A percentile compares a stretch with the other conserved stretches of the same genome.
These are phyloP conservation scores for Gelatoporia subvermispora DNA, from an alignment of 768 basidiomycete genomes.

Conservation along the genomic window DNA sequence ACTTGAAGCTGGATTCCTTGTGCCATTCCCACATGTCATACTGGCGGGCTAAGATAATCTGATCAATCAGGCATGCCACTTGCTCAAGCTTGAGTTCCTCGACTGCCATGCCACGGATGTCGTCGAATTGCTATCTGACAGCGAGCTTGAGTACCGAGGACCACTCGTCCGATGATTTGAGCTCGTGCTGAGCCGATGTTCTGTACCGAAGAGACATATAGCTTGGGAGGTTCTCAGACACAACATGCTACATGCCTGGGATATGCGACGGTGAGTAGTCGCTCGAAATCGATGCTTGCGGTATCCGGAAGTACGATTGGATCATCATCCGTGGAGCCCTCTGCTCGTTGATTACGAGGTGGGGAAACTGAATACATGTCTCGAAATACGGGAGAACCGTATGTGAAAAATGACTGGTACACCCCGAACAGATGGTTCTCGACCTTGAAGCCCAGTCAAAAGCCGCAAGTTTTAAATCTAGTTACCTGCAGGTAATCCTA, in stretches of 20 bases:
- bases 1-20: not conserved
- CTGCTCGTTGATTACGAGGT: constrained; percentile 9
- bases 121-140: constrained; percentile 35
- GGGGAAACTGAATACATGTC: constrained; percentile 19
- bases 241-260: constrained; percentile 42
- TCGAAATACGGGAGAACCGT: constrained; percentile 41
- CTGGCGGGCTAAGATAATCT: constrained; percentile 36
- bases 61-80: constrained; percentile 30
- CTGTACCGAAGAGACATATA: constrained; percentile 2
- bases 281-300: constrained; percentile 45
- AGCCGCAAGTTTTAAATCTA: no score
- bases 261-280: constrained; percentile 59
- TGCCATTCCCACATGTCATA: constrained; percentile 11
- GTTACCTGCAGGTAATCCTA: no score
- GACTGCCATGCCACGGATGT: constrained; percentile 34
- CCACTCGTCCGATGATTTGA: constrained; percentile 30
- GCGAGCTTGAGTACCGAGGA: constrained; percentile 35
- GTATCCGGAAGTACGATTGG: constrained; percentile 33
- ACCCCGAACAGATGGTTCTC: constrained; percentile 53
- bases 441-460: no score
- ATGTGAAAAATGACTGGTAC: constrained; percentile 54
- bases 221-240: no score
- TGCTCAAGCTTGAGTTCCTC: constrained; percentile 35
- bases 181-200: not conserved
- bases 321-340: constrained; percentile 19